Conservation (phyloP, 2,329 filamentous ascomycete species). For the Dactylonectria macrodidyma region DNA sequence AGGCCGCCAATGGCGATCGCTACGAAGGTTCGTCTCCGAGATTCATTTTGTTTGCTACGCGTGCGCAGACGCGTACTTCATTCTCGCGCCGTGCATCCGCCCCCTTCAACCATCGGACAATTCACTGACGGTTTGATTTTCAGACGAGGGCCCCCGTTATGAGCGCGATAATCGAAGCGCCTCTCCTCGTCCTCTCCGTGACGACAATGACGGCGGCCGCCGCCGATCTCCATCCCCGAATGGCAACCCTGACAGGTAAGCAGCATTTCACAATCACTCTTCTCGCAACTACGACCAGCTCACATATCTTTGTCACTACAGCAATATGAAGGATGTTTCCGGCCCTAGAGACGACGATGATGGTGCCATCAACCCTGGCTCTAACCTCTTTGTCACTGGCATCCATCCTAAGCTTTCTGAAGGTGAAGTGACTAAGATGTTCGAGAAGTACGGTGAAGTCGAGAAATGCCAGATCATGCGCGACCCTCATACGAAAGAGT, state of each 20-base stretch:
- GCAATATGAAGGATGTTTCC: slow-evolving; percentile 68
- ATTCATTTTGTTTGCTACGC: slow-evolving; percentile 27
- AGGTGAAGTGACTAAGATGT: slow-evolving; percentile 91
- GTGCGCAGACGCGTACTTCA: slow-evolving; percentile 37
- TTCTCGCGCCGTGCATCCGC: neutral
- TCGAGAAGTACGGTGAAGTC: slow-evolving; percentile 98
- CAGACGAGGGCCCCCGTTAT: slow-evolving; percentile 77
- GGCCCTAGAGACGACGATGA: slow-evolving; percentile 76
- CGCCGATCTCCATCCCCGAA: slow-evolving; percentile 76
- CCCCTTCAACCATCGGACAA: slow-evolving; percentile 3
- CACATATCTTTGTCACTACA: slow-evolving; percentile 38
- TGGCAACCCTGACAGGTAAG: slow-evolving; percentile 58
- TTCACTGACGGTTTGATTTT: slow-evolving; percentile 26
- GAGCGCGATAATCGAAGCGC: slow-evolving; percentile 78
- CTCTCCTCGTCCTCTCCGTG: slow-evolving; percentile 73
- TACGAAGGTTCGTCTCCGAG: slow-evolving; percentile 70
- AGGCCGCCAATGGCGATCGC: slow-evolving; percentile 76
- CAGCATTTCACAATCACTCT: neutral
- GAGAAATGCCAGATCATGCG: slow-evolving; percentile 99
- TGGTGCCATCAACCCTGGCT: slow-evolving; percentile 90
- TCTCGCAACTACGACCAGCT: slow-evolving; percentile 18
- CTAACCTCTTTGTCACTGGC: slow-evolving; percentile 98
- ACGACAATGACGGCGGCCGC: slow-evolving; percentile 71
- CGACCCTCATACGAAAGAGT: slow-evolving; percentile 98
- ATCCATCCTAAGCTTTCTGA: slow-evolving; percentile 95